These are phyloP conservation scores for Ruellia speciosa DNA, from an alignment of 305 asterid genomes.

Conservation along the genomic window DNA sequence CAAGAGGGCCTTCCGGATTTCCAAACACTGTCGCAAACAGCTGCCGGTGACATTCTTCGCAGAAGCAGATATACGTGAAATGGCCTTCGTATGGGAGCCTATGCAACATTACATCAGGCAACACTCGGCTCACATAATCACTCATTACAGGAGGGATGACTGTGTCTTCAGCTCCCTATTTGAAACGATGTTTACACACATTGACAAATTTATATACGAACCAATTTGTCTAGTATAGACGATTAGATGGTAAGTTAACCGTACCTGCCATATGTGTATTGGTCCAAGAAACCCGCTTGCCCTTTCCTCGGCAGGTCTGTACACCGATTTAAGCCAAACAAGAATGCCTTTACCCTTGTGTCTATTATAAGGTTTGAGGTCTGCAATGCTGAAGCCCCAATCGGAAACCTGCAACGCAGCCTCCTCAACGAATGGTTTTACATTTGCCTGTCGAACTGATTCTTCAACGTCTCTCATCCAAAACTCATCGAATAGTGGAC, in stretches of 20 bases:
- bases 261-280: conserved; percentile 90
- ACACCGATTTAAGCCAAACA: conserved; percentile 64
- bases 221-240: too few relatives aligned
- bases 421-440: conserved; percentile 78
- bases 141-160: conserved; percentile 77
- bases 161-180: conserved; percentile 44
- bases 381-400: conserved; percentile 85
- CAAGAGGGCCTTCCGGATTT: conserved; percentile 68
- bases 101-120: conserved; percentile 82
- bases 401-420: conserved; percentile 71
- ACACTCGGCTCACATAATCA: conserved; percentile 69
- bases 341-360: conserved; percentile 48
- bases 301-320: conserved; percentile 42
- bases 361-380: conserved; percentile 53
- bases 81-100: conserved; percentile 88
- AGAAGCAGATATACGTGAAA: conserved; percentile 72
- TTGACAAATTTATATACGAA: not conserved
- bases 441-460: conserved; percentile 70
- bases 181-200: not conserved
- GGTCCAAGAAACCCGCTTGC: conserved; percentile 75
- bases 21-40: conserved; percentile 60
- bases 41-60: conserved; percentile 73
- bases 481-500: conserved; percentile 43
- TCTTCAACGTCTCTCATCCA: conserved; percentile 92
- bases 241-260: conserved; percentile 12